Base-by-base conservation (phyloP, 139 green algal genomes). In the Desmodesmus armatus region DNA sequence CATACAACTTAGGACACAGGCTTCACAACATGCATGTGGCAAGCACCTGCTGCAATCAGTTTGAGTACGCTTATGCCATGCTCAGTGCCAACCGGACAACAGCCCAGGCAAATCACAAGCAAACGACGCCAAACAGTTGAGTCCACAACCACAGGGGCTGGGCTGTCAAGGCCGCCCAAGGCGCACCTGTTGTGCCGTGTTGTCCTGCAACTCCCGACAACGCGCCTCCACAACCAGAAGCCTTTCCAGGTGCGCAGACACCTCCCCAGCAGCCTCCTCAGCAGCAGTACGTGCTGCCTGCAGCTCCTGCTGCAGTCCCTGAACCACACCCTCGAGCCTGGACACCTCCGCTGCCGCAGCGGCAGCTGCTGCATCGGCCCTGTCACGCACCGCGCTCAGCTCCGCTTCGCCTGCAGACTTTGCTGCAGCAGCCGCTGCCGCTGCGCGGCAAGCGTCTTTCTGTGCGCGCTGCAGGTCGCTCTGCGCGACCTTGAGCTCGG, bases 131-230 rank as follows among this genome's bases (percentile, higher is more conserved):
- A n/a, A n/a, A n/a, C n/a, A n/a, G n/a, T n/a, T n/a, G n/a, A n/a
- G n/a, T n/a, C n/a, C n/a, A n/a, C n/a, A n/a, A n/a, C n/a, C n/a
- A n/a, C n/a, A n/a, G n/a, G n/a, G n/a, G n/a, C n/a, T n/a, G n/a
- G n/a, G n/a, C 47, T 23, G 17, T 58, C 47, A 58, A 15, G 47
- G 47, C 13, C 17, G 47, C 13, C 13, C 13, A 1, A 23, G n/a
- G 7, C 73, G 44, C 49, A 80, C 73, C 73, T 80, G 73, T 49
- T 80, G 66, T 29, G 31, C 3, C 21, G 37, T 31, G 23, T 80
- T 63, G 2, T 67, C 73, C 73, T 80, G 73, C 49, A 80, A 29
- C 73, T 80, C 47, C 15, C 33, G 19, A 49, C 73, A 80, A 29
- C 23, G 55, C 7, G 73, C 73, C 35, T 80, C 73, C 25, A 49